Conservation (phyloP, 352 stramenopile species). For the Globisporangium spinosum region DNA sequence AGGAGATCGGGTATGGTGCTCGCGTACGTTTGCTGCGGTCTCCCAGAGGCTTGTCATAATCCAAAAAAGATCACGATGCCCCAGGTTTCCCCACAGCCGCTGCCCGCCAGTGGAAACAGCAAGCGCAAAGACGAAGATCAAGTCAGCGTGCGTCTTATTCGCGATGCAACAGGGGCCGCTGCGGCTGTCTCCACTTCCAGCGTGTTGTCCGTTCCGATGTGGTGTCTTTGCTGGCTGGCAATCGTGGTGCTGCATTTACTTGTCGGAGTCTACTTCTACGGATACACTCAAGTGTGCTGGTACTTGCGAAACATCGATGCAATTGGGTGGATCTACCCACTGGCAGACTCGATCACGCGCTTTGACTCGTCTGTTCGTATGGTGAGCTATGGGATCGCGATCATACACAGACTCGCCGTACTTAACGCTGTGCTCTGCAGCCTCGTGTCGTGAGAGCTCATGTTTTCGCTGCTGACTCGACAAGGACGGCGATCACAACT, state of each 20-base stretch:
- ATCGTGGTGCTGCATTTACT: conserved; percentile 1
- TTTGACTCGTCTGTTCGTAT: conserved; percentile 7
- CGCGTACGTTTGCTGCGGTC: neutral
- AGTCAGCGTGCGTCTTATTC: neutral
- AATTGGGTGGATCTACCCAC: neutral
- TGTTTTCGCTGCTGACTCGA: conserved; percentile 11
- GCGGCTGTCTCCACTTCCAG: neutral
- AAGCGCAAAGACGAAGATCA: neutral
- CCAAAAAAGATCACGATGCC: neutral
- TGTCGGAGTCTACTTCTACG: conserved; percentile 12
- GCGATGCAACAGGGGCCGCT: neutral
- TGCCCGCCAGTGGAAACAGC: neutral
- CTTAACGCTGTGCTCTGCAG: conserved; percentile 9
- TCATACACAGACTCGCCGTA: conserved; percentile 10
- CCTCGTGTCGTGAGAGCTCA: conserved; percentile 10
- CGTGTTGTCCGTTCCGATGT: neutral
- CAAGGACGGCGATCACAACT: neutral
- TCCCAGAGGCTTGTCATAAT: neutral
- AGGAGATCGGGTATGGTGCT: neutral
- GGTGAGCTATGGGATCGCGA: conserved; percentile 9
- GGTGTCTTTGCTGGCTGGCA: neutral
- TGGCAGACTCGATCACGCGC: neutral
- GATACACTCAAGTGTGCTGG: conserved; percentile 13
- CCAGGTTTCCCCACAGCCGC: neutral
- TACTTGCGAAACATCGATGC: too few relatives aligned